Percentiles rank a stretch among this genome's conserved stretches.
Conservation (phyloP, 108 stramenopile genomes). For the Conticribra weissflogii region DNA sequence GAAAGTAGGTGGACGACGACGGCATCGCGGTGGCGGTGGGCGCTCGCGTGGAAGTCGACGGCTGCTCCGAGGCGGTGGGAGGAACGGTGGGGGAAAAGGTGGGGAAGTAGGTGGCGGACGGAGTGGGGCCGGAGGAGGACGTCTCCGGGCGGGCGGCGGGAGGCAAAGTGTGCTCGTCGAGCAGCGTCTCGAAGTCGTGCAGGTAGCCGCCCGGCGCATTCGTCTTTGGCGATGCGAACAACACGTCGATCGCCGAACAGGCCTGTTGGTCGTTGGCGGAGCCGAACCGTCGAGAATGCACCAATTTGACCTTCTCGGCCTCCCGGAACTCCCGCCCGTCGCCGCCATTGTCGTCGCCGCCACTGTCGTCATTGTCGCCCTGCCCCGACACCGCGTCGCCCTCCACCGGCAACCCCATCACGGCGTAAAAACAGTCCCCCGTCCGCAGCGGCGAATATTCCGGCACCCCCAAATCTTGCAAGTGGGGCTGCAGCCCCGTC, state of each 20-base stretch:
- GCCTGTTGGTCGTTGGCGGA: conserved; percentile 20
- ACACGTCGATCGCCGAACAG: conserved; percentile 40
- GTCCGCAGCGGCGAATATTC: conserved; percentile 5
- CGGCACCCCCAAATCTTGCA: conserved; percentile 29
- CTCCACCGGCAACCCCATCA: conserved; percentile 31
- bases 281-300: conserved; percentile 46
- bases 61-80: neutral
- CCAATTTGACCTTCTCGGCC: conserved; percentile 21
- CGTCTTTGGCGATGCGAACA: conserved; percentile 9
- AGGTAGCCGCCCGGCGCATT: conserved; percentile 20
- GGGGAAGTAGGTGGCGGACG: neutral
- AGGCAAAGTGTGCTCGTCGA: conserved; percentile 3
- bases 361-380: neutral
- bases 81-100: neutral
- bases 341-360: neutral
- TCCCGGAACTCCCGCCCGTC: neutral
- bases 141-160: conserved; percentile 2
- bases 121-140: neutral
- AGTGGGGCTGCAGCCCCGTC: no score
- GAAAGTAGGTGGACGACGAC: neutral
- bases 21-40: neutral
- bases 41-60: neutral
- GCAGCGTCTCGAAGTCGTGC: conserved; percentile 27
- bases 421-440: conserved; percentile 49
- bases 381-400: neutral